phyloP scores from a whole-genome alignment of 2,329 filamentous ascomycete species.

The Xylariomycetidae sp. region DNA sequence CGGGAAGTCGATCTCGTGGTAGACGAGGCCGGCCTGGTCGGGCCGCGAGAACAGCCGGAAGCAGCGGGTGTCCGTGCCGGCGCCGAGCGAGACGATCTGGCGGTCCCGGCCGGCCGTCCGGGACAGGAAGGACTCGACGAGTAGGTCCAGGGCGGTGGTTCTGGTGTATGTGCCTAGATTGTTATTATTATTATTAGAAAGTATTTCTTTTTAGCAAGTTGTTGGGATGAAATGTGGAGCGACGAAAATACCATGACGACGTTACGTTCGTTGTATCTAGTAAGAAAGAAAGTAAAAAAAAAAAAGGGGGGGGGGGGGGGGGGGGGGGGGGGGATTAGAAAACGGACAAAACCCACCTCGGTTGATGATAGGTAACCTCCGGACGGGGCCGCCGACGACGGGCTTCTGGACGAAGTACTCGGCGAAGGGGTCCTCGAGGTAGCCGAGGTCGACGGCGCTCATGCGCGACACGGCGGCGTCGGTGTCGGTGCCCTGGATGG shows the following conservation, averaged over 20 bases:
- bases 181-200: too few relatives aligned
- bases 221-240: too few relatives aligned
- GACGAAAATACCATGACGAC: too few relatives aligned
- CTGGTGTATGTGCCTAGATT: slow-evolving; percentile 81
- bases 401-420: slow-evolving; percentile 56
- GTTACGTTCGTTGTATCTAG: too few relatives aligned
- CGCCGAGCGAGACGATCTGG: slow-evolving; percentile 89
- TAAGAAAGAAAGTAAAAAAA: too few relatives aligned
- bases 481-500: slow-evolving; percentile 84
- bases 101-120: slow-evolving; percentile 32
- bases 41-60: slow-evolving; percentile 64
- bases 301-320: too few relatives aligned
- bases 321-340: too few relatives aligned
- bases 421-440: slow-evolving; percentile 79
- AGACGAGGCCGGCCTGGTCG: slow-evolving; percentile 48
- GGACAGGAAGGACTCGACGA: slow-evolving; percentile 69
- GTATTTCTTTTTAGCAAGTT: too few relatives aligned
- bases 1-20: slow-evolving; percentile 91
- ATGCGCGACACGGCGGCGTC: slow-evolving; percentile 86
- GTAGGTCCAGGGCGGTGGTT: slow-evolving; percentile 73
- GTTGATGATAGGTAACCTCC: slow-evolving; percentile 88
- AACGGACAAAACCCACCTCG: too few relatives aligned
- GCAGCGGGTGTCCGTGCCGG: slow-evolving; percentile 86
- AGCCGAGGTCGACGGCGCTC: slow-evolving; percentile 82
- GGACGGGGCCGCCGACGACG: slow-evolving; percentile 40